phyloP scores from a whole-genome alignment of 306 rosid species.

The Herpetospermum pedunculosum region DNA sequence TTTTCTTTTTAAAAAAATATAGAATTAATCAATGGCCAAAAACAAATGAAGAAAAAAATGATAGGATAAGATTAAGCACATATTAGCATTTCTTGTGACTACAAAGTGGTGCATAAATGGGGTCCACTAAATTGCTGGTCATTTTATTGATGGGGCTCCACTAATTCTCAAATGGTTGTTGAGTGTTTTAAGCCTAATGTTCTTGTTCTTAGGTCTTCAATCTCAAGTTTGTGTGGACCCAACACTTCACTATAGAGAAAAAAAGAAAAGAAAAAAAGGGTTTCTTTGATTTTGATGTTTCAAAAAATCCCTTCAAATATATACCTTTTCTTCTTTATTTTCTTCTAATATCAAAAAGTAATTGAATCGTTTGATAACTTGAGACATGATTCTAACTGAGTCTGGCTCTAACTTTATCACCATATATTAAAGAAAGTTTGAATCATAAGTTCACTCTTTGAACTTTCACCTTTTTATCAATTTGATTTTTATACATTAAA shows the following conservation, averaged over 20 bases:
- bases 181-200: neutral
- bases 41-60: neutral
- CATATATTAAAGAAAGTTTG: no score
- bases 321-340: no score
- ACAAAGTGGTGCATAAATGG: neutral
- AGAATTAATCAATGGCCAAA: neutral
- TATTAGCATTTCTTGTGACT: neutral
- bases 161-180: neutral
- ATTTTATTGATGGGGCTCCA: constrained; percentile 6
- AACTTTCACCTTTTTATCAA: no score
- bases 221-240: neutral
- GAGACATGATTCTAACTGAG: no score
- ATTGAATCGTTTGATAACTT: no score
- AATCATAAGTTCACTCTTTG: no score
- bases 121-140: constrained; percentile 1
- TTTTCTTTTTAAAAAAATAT: no score
- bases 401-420: no score
- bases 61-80: neutral
- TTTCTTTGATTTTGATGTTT: neutral
- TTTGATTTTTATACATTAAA: no score
- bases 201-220: neutral
- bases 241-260: neutral
- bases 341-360: no score
- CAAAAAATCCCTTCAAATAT: neutral
- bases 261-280: neutral